Percentiles rank a stretch among this genome's conserved stretches.
These are phyloP conservation scores for Raphanus raphanistrum DNA, from an alignment of 345 rosid genomes.

Conservation along the genomic window DNA sequence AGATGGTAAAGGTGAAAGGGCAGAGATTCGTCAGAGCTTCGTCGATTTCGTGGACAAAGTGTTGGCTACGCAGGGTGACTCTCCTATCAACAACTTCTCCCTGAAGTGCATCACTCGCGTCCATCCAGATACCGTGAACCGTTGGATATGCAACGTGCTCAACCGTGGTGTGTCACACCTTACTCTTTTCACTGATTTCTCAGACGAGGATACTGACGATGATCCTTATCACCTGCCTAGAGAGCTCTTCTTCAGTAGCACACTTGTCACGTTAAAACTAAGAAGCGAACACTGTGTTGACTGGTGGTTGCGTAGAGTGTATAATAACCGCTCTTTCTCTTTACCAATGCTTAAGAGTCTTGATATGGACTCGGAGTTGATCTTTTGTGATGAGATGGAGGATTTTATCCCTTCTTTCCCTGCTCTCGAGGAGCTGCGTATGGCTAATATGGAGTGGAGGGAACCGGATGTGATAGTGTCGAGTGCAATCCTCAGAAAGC, in stretches of 20 bases:
- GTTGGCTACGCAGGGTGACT: background rate
- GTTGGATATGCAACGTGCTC: constrained; percentile 17
- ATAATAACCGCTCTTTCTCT: no score
- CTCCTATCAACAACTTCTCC: background rate
- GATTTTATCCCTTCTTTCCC: background rate
- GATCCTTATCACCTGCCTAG: background rate
- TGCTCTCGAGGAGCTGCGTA: background rate
- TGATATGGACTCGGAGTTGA: background rate
- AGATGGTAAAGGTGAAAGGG: background rate
- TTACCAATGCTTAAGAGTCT: constrained; percentile 4
- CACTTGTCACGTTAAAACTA: background rate
- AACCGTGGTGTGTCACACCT: constrained; percentile 3
- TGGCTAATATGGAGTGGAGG: background rate
- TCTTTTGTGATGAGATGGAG: background rate
- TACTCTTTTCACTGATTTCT: background rate
- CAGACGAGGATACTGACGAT: background rate
- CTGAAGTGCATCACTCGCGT: background rate
- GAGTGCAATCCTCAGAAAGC: background rate
- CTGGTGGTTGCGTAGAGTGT: background rate
- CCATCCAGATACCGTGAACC: background rate
- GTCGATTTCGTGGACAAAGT: background rate
- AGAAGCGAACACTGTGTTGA: background rate
- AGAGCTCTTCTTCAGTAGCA: background rate
- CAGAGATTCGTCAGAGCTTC: background rate
- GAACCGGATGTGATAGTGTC: background rate